A percentile compares a stretch with the other conserved stretches of the same genome.
phyloP scores from a whole-genome alignment of 768 basidiomycete genomes.

The Suillus subalutaceus region DNA sequence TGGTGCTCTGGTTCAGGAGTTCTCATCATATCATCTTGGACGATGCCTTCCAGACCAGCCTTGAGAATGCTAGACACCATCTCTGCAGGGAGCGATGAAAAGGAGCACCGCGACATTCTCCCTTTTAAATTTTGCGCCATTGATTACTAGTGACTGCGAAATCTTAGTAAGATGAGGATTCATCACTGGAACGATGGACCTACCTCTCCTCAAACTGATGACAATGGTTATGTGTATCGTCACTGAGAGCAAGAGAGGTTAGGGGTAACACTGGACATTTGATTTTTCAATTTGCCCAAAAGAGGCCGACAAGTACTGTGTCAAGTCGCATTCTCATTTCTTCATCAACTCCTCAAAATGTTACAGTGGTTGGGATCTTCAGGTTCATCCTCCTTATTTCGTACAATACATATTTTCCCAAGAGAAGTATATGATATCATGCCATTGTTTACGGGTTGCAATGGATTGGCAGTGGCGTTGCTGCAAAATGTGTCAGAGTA shows the following conservation, averaged over 20 bases:
- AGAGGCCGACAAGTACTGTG: not conserved
- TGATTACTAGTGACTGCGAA: not conserved
- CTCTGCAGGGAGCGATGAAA: not conserved
- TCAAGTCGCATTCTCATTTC: not conserved
- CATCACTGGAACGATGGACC: not conserved
- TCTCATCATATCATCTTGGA: not conserved
- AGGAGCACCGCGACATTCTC: not conserved
- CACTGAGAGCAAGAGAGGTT: not conserved
- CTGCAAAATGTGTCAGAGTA: no score
- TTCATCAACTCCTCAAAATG: no score
- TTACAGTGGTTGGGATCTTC: no score
- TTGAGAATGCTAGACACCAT: not conserved
- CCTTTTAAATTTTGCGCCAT: not conserved
- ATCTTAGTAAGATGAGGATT: not conserved
- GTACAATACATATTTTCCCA: no score
- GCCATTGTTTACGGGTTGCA: no score
- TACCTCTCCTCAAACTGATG: not conserved
- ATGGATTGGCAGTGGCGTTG: no score
- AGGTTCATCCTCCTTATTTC: no score
- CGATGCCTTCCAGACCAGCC: not conserved
- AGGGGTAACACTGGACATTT: not conserved
- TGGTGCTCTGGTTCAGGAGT: not conserved
- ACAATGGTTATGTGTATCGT: no score
- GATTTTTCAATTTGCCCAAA: not conserved
- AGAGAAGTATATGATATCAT: no score